Evolutionary conservation across 202 grass and related monocot genomes (phyloP), one percentile per base, ranked within the genome.

Genomic region (Carex arenaria): DNA sequence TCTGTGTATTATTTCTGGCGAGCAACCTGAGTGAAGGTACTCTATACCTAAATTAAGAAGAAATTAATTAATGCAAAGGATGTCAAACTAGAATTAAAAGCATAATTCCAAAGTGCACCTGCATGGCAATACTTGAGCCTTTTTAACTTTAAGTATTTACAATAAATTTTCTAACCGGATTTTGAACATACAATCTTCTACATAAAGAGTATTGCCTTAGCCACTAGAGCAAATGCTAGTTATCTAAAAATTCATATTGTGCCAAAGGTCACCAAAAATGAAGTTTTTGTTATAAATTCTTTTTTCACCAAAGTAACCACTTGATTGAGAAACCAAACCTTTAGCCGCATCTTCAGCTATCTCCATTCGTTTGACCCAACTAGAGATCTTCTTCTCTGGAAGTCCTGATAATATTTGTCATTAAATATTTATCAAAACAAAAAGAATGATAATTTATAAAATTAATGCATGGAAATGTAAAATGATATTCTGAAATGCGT

Each of bases 21-120:
- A 80, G 77, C 84, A 86, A 45, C 76, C 84, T 49, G 51, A 81
- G 45, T 86, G 84, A 61, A 86, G 79, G 65, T 86, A 86, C 51
- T 79, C 57, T 49, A 86, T 68, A 10, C 77, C 84, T 86, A 60
- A 42, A 57, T n/a, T 54, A 14, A 6, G 56, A 49, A 49, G 2
- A 28, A 64, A 75, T 26, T 26, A 65, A 17, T 0, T n/a, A 18
- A 6, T 53, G 12, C 1, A 43, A 51, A 54, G 5, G 9, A 77
- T 7, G 64, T 65, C 14, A 72, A 10, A 82, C 22, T 52, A 30
- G 42, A 60, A 7, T 22, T 4, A 61, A 19, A 20, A 28, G n/a
- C 9, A 52, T 47, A 52, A 68, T 9, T 55, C 7, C n/a, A 20
- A 10, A 75, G 28, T 14, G 5, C 5, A 26, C 26, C 26, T 26